phyloP scores from a whole-genome alignment of 2,329 filamentous ascomycete genomes.

The Xylariaceae sp. region DNA sequence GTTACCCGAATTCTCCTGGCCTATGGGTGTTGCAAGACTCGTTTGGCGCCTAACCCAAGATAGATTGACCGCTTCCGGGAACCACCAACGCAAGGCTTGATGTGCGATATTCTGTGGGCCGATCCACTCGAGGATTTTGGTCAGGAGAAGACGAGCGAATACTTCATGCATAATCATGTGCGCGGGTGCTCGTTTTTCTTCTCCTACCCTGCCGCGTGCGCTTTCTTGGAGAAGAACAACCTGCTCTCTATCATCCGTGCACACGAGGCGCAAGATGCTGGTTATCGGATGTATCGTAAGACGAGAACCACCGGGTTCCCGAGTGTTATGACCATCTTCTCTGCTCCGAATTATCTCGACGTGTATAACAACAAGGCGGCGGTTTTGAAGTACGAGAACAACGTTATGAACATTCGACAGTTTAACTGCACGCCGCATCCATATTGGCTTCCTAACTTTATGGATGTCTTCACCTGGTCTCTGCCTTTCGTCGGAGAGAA shows the following conservation, averaged over 20 bases:
- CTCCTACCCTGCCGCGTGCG: conserved; percentile 94
- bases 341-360: conserved; percentile 96
- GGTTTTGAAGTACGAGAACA: conserved; percentile 99
- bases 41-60: conserved; percentile 17
- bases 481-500: conserved; percentile 98
- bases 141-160: conserved; percentile 97
- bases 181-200: conserved; percentile 99
- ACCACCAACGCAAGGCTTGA: conserved; percentile 93
- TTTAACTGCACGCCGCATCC: conserved; percentile 99
- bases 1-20: conserved; percentile 37
- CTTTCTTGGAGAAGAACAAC: conserved; percentile 99
- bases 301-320: conserved; percentile 97
- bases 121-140: conserved; percentile 98
- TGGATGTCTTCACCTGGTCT: conserved; percentile 99
- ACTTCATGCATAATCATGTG: conserved; percentile 97
- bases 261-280: conserved; percentile 97
- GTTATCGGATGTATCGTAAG: conserved; percentile 99
- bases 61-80: conserved; percentile 97
- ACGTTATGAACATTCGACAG: conserved; percentile 99
- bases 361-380: conserved; percentile 99
- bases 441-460: conserved; percentile 99
- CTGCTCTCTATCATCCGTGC: conserved; percentile 94
- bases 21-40: neutral
- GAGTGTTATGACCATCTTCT: conserved; percentile 99
- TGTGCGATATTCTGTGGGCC: conserved; percentile 99